phyloP scores from a whole-genome alignment of 139 green algal genomes.

The Chlorella sp. region DNA sequence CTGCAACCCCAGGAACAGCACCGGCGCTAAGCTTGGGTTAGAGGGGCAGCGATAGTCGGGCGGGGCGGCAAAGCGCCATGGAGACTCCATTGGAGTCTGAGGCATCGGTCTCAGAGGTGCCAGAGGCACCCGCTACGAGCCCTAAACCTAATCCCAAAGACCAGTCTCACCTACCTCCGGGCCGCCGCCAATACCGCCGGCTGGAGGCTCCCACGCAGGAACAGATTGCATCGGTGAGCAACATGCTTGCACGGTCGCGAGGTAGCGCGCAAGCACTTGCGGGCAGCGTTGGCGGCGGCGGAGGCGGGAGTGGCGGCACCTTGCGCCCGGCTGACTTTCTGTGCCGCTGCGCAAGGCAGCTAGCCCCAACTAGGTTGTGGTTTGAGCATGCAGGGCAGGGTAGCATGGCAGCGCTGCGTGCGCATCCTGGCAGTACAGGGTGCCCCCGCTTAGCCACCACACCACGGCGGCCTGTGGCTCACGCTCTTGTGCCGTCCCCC shows the following conservation, averaged over 20 bases:
- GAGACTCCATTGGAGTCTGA: background rate
- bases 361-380: background rate
- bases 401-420: no score
- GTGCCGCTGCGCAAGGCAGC: background rate
- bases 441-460: no score
- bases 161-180: slow-evolving; percentile 20
- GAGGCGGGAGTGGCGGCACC: background rate
- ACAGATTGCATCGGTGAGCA: slow-evolving; percentile 52
- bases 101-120: slow-evolving; percentile 17
- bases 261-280: background rate
- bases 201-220: slow-evolving; percentile 73
- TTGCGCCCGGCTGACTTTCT: background rate
- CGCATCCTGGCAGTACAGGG: no score
- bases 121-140: slow-evolving; percentile 27
- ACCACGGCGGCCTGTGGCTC: no score
- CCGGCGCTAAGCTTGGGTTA: no score
- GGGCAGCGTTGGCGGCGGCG: background rate
- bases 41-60: no score
- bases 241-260: background rate
- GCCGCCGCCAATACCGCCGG: slow-evolving; percentile 42
- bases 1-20: no score
- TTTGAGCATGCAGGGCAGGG: background rate
- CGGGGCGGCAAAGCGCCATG: no score
- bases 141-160: background rate
- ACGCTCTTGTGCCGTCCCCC: background rate